Base-by-base conservation (phyloP, 305 asterid species). In the Fraxinus xanthoxyloides region DNA sequence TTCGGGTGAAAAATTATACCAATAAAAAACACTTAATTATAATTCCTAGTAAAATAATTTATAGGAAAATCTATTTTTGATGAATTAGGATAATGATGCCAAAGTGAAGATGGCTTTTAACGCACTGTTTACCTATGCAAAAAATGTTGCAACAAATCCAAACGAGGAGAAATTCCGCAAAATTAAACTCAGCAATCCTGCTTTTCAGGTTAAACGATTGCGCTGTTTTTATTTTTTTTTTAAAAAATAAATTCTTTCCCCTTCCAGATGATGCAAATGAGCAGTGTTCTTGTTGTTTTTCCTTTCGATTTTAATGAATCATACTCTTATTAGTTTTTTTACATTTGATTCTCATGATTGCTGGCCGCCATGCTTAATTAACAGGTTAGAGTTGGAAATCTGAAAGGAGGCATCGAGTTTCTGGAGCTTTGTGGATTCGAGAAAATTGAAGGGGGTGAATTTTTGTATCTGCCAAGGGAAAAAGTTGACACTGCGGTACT, bases 381-480 rank as follows among this genome's bases (percentile, higher is more conserved):
- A 82, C 97, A 96, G 99, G 98, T 93, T 21, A 93, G 97, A 83
- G 93, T 96, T 40, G 98, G 99, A 83, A 96, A 91, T 76, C 84
- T 96, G 87, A 84, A 92, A 89, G 99, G 97, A 73, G 97, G 98
- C 83, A 82, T 93, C 0, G 97, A 93, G 80, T 96, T 96, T 87
- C 97, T 97, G 13, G 93, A 94, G 86, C 97, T 90, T 31, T 95
- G 97, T 78, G 99, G 99, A 84, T 97, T 97, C 7, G 97, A 94
- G 89, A 97, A 89, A 90, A 82, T 92, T 8, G 98, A 94, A 85
- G 97, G 93, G 15, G 98, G 97, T 23, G 99, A 96, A 65, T 94
- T 87, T 88, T 86, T 96, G 90, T 89, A 86, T 85, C 91, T 93
- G 72, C 91, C 95, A 1, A 90, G 92, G 82, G 98, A 94, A 77